Evolutionary conservation across 208 protist genomes (phyloP).

Genomic region (Kentomonas sorsogonicus): DNA sequence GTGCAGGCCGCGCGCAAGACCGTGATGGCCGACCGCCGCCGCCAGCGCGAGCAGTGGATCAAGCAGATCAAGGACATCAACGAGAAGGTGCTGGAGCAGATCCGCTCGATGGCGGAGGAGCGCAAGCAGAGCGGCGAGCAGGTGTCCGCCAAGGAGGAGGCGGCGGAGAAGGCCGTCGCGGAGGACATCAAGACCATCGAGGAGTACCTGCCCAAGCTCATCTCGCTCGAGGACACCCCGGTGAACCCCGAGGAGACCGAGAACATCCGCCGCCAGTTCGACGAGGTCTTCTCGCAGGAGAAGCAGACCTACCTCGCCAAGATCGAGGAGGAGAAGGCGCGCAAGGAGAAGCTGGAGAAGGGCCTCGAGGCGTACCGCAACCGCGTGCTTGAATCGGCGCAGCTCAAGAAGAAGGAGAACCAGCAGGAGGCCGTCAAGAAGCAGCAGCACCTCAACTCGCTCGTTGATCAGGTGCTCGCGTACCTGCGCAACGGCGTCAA

Average conservation of each 20-base stretch:
- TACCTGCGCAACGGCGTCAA: slow-evolving; percentile 80
- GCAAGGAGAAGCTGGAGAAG: slow-evolving; percentile 87
- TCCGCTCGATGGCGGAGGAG: slow-evolving; percentile 62
- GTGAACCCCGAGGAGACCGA: slow-evolving; percentile 84
- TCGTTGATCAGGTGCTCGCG: slow-evolving; percentile 82
- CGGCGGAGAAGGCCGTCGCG: slow-evolving; percentile 62
- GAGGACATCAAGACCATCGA: slow-evolving; percentile 85
- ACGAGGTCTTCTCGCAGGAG: slow-evolving; percentile 81
- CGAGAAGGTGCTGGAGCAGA: slow-evolving; percentile 74
- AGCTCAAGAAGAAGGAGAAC: slow-evolving; percentile 81
- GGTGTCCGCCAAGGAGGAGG: slow-evolving; percentile 60
- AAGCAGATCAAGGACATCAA: slow-evolving; percentile 87
- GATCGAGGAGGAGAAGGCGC: slow-evolving; percentile 80
- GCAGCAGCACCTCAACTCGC: slow-evolving; percentile 71
- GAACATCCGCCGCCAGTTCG: slow-evolving; percentile 80
- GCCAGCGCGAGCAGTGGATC: slow-evolving; percentile 87
- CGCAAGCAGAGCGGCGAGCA: slow-evolving; percentile 65
- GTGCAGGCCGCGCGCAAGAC: slow-evolving; percentile 70
- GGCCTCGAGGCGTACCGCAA: slow-evolving; percentile 79
- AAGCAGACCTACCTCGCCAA: slow-evolving; percentile 69
- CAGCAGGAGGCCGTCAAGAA: slow-evolving; percentile 77
- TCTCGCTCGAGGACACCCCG: slow-evolving; percentile 80
- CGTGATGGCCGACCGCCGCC: slow-evolving; percentile 60
- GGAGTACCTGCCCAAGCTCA: slow-evolving; percentile 82
- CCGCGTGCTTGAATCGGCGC: slow-evolving; percentile 64